Base-by-base conservation (phyloP, 192 early-diverging fungal genomes). In the Rhizophagus prolifer region DNA sequence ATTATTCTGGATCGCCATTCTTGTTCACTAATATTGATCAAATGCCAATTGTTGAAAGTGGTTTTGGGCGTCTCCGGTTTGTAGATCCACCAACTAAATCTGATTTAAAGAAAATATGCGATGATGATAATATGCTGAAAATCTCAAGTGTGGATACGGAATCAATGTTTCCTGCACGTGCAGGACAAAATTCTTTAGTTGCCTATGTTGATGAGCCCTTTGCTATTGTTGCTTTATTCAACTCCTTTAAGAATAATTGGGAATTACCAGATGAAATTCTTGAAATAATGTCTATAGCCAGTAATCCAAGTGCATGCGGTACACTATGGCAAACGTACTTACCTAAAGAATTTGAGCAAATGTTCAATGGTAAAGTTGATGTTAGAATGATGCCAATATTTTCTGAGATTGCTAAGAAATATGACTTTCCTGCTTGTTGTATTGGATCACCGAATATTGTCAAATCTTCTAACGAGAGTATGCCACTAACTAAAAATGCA, bases 171-270 rank as follows among this genome's bases (percentile, higher is more conserved):
- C 69, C 69, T 3, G 44, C 25, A 54, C 0, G 0, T 6, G 19
- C 0, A 38, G 31, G 19, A 21, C 12, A 54, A 4, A 2, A 46
- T 10, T 1, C 3, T 71, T 71, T 71, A 28, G 50, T 31, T 50
- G 44, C 69, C 0, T 71, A 26, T 71, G 3, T 71, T 50, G 69
- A 71, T 16, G 69, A 71, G 16, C 44, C 69, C 6, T 71, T 71
- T 71, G 69, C 69, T 14, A 0, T 71, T 54, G 14, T 13, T 71
- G 46, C 69, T 28, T 12, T 10, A 2, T 71, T 0, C 69, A 71
- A 71, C 23, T 71, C 30, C 16, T 71, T 71, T 54, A 71, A 50
- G 0, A 26, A 71, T 0, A 2, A 19, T 0, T 30, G 30, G 30
- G 12, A 12, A 25, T 26, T 71, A 50, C 0, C 9, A 9, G 14